Evolutionary conservation across 2,329 filamentous ascomycete species (phyloP), one percentile per base, ranked within the genome.

Genomic region (Claviceps humidiphila): DNA sequence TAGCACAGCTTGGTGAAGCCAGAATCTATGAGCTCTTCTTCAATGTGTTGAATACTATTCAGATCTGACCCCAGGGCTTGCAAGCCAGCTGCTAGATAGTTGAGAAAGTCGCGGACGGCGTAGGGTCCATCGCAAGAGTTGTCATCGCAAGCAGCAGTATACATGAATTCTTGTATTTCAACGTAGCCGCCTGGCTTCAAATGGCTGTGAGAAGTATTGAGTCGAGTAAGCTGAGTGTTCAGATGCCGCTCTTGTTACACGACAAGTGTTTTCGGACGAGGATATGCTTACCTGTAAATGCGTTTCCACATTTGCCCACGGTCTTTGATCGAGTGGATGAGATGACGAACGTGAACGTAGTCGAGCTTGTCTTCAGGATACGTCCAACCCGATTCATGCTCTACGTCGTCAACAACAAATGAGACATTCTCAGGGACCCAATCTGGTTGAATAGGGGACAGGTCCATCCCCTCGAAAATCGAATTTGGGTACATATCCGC

Each of bases 381-480:
- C 3, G 69, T 67, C 74, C 74, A 77, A 16, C 74, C 74, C 17
- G 71, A 72, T 48, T 69, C 68, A 45, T 72, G 69, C 54, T 77
- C 74, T 50, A 77, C 72, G 57, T 77, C 74, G 59, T 76, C 74
- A 41, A 77, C 71, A 24, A 73, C 68, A 55, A 77, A 77, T 24
- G 69, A 66, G n/a, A 74, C 71, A 51, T 77, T 77, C 50, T 71
- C 66, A 2, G 74, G 74, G 0, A 77, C 72, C 60, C 71, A 74
- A 47, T 71, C 71, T 0, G 74, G 74, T 49, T 77, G 74, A 42
- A 77, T 77, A 0, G 74, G 74, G 1, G 74, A 77, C 2, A 77
- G 62, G 55, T 77, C 74, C 61, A 75, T 69, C 54, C 74, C 74
- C 42, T 71, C 70, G 45, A 77, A 71, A 34, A 61, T 61, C 0